Evolutionary conservation across 208 protist species (phyloP).

Genomic region (Leishmania tropica): DNA sequence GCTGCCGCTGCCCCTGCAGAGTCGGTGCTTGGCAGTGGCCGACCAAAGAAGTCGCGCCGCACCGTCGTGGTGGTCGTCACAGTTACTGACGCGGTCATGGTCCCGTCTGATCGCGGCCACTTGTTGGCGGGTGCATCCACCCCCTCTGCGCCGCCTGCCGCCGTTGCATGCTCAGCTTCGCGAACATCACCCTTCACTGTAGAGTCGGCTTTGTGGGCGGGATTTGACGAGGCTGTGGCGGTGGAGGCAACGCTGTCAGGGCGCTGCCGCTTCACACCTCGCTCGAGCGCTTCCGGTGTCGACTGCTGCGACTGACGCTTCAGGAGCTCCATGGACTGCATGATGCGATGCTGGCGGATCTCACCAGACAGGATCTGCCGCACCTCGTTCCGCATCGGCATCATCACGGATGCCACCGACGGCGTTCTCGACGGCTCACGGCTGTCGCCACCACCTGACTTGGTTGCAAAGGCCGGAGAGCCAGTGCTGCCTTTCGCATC

Average conservation of each 20-base stretch:
- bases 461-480: not conserved
- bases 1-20: not conserved
- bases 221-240: not conserved
- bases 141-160: not conserved
- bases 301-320: slow-evolving; percentile 3
- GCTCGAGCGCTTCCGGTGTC: not conserved
- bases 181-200: not conserved
- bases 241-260: not conserved
- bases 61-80: slow-evolving; percentile 1
- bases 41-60: slow-evolving; percentile 77
- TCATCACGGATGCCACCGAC: slow-evolving; percentile 21
- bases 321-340: slow-evolving; percentile 19
- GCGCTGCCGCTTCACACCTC: slow-evolving; percentile 5
- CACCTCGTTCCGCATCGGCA: slow-evolving; percentile 50
- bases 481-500: not conserved
- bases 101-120: not conserved
- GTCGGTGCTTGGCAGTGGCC: slow-evolving; percentile 32
- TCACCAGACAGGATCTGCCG: slow-evolving; percentile 49
- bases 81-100: not conserved
- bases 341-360: slow-evolving; percentile 47
- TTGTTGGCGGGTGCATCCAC: not conserved
- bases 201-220: not conserved
- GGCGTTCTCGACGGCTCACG: not conserved
- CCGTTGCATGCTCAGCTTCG: not conserved
- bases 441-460: not conserved